Evolutionary conservation across 352 stramenopile genomes (phyloP).

Genomic region (Pythium rishiriense): DNA sequence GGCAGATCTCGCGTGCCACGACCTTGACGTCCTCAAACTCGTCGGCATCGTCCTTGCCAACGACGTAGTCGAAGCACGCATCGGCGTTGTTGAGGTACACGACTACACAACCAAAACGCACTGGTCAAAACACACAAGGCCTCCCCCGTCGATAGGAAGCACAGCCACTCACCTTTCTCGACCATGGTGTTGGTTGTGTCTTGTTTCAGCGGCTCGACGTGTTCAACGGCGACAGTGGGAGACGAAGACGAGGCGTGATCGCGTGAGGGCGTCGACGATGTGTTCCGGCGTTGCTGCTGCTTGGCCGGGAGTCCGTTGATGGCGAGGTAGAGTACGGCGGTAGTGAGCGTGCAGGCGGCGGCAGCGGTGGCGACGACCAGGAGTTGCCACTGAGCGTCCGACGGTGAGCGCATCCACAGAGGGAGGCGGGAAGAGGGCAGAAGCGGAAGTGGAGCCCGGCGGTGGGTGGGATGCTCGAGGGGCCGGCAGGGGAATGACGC

Average conservation of each 20-base stretch:
- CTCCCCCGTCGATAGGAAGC: too few species aligned
- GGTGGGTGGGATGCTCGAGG: not conserved
- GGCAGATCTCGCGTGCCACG: slow-evolving; percentile 67
- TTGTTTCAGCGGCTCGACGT: not conserved
- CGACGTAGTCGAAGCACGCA: slow-evolving; percentile 66
- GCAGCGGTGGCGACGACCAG: slow-evolving; percentile 36
- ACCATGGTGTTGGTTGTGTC: slow-evolving; percentile 3
- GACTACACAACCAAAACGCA: slow-evolving; percentile 37
- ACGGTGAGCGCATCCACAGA: slow-evolving; percentile 26
- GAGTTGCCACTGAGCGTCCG: slow-evolving; percentile 28
- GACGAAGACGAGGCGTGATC: not conserved
- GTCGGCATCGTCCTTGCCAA: slow-evolving; percentile 58
- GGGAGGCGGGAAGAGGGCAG: slow-evolving; percentile 3
- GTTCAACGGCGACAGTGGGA: not conserved
- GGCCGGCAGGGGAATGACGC: slow-evolving; percentile 6
- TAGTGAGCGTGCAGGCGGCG: slow-evolving; percentile 63
- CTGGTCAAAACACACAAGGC: not conserved
- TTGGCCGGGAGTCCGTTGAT: slow-evolving; percentile 20
- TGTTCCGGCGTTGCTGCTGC: slow-evolving; percentile 14
- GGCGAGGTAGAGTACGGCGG: slow-evolving; percentile 48
- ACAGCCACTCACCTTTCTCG: slow-evolving; percentile 17
- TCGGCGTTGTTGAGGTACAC: slow-evolving; percentile 83
- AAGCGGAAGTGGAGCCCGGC: slow-evolving; percentile 9
- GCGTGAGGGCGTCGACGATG: not conserved
- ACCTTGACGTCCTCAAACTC: slow-evolving; percentile 85